phyloP scores from a whole-genome alignment of 2,329 filamentous ascomycete genomes.

The Aspergillus terreus region DNA sequence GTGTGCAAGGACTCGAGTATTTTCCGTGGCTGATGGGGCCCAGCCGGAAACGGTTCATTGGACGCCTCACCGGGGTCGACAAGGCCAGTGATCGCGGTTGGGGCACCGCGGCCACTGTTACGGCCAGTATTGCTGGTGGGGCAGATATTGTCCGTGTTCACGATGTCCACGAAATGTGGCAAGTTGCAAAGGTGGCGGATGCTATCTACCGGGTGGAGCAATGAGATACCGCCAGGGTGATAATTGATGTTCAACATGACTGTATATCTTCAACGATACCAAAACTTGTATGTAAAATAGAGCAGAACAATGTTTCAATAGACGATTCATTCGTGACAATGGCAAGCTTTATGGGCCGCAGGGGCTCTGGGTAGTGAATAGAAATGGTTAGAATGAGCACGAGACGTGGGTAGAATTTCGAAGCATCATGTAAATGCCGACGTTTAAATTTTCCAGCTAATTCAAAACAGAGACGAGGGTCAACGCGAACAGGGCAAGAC shows the following conservation, averaged over 20 bases:
- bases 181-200: conserved; percentile 83
- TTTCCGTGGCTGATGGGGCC: conserved; percentile 87
- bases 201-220: conserved; percentile 68
- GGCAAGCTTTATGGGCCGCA: no score
- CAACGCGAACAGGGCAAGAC: no score
- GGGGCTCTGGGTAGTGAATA: no score
- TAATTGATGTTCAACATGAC: neutral
- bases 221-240: neutral
- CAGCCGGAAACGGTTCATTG: conserved; percentile 87
- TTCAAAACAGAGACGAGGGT: no score
- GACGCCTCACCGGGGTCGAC: conserved; percentile 71
- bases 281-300: neutral
- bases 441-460: no score
- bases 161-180: conserved; percentile 80
- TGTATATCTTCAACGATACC: conserved; percentile 23
- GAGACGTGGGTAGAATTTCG: no score
- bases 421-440: no score
- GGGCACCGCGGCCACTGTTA: conserved; percentile 86
- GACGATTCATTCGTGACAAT: no score
- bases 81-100: conserved; percentile 68
- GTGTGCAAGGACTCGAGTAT: conserved; percentile 43
- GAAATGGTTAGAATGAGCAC: no score
- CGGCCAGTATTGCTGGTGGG: conserved; percentile 78
- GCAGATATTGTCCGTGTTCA: conserved; percentile 92
- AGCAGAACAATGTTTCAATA: neutral